A percentile compares a stretch with the other conserved stretches of the same genome.
Conservation (phyloP, 1,284 basidiomycete species). For the Trametes pubescens region DNA sequence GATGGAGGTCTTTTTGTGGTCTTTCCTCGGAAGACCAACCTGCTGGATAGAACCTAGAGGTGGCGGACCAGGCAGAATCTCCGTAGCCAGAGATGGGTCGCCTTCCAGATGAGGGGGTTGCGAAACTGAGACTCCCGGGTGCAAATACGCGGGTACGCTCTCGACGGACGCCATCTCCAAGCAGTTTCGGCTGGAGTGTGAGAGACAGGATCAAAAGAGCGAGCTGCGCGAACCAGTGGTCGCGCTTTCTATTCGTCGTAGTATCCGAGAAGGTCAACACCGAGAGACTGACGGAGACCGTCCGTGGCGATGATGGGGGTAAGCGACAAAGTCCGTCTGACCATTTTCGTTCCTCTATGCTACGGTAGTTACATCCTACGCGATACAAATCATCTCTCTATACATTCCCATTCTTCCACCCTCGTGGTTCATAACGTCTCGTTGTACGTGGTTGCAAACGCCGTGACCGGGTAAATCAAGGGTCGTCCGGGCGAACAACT, state of each 20-base stretch:
- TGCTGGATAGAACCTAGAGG: conserved; percentile 73
- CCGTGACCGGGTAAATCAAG: too few species aligned
- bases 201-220: conserved; percentile 13
- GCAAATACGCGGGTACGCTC: conserved; percentile 70
- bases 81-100: conserved; percentile 78
- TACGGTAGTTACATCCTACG: conserved; percentile 1
- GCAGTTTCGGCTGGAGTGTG: conserved; percentile 19
- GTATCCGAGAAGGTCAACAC: conserved; percentile 23
- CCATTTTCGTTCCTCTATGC: conserved; percentile 11
- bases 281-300: conserved; percentile 23
- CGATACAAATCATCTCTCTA: not conserved
- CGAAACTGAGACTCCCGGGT: conserved; percentile 70
- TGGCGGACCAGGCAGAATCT: conserved; percentile 85
- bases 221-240: conserved; percentile 20
- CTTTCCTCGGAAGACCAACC: conserved; percentile 65
- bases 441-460: too few species aligned
- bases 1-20: conserved; percentile 74
- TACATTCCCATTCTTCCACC: not conserved
- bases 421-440: not conserved
- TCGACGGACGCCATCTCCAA: conserved; percentile 61
- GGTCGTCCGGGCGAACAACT: too few species aligned
- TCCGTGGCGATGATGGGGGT: conserved; percentile 34
- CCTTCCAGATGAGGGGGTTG: conserved; percentile 83
- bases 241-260: conserved; percentile 6
- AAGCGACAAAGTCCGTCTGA: conserved; percentile 31